These are phyloP conservation scores for Rubia peregrina DNA, from an alignment of 305 asterid genomes.

Conservation along the genomic window DNA sequence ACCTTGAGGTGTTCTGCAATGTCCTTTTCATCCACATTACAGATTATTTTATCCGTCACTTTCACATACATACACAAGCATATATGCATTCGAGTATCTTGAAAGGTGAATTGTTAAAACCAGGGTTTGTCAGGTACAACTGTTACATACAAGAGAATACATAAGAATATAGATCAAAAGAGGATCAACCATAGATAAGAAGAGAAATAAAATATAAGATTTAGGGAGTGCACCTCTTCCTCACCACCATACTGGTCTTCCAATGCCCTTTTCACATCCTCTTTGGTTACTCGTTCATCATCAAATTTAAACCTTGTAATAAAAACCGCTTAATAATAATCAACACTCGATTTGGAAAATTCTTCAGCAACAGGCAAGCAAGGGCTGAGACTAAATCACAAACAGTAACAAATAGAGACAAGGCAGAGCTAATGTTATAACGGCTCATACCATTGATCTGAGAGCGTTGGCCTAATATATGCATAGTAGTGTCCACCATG, in stretches of 20 bases:
- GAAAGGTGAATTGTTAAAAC: slow-evolving; percentile 23
- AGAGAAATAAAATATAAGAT: background rate
- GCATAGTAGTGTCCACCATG: slow-evolving; percentile 93
- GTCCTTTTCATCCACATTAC: slow-evolving; percentile 33
- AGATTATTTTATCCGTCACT: slow-evolving; percentile 34
- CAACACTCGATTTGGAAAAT: slow-evolving; percentile 5
- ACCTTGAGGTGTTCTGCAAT: slow-evolving; percentile 37
- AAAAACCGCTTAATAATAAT: slow-evolving; percentile 8
- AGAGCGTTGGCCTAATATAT: slow-evolving; percentile 73
- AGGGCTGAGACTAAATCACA: background rate
- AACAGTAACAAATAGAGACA: background rate
- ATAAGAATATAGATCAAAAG: background rate
- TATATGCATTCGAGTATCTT: slow-evolving; percentile 32
- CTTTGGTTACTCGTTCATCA: slow-evolving; percentile 65
- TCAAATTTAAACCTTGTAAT: slow-evolving; percentile 56
- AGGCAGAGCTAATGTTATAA: background rate
- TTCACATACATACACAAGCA: slow-evolving; percentile 35
- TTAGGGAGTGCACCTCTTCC: slow-evolving; percentile 19
- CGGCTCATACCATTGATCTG: slow-evolving; percentile 63
- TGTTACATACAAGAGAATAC: slow-evolving; percentile 6
- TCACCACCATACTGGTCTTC: slow-evolving; percentile 75
- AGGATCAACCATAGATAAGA: background rate
- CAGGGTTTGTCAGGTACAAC: slow-evolving; percentile 23
- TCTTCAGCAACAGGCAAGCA: background rate
- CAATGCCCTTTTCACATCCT: slow-evolving; percentile 52